Percentiles rank a stretch among this genome's conserved stretches.
phyloP scores from a whole-genome alignment of 176 grass and related monocot genomes.

The Tillandsia leiboldiana region DNA sequence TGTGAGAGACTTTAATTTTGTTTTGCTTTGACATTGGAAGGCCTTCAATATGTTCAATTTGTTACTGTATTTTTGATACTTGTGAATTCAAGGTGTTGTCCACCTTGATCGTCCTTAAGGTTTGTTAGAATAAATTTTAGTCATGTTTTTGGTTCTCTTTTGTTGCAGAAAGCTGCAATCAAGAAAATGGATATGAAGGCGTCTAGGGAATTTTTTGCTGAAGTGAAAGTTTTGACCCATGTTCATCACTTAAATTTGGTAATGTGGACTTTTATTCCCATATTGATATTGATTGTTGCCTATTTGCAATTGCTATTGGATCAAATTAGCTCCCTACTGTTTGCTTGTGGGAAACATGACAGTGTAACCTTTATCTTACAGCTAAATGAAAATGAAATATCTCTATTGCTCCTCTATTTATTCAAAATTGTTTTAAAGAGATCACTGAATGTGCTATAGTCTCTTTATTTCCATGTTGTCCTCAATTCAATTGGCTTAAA shows the following conservation, averaged over 20 bases:
- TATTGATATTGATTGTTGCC: neutral
- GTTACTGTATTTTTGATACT: neutral
- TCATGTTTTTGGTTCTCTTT: neutral
- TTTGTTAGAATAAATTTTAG: neutral
- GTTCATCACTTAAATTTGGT: conserved; percentile 32
- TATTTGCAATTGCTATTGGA: neutral
- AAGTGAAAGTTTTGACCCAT: conserved; percentile 21
- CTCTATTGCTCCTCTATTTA: too few species aligned
- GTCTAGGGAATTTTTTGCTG: conserved; percentile 21
- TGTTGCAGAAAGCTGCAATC: conserved; percentile 20
- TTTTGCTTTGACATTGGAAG: neutral
- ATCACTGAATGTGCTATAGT: conserved; percentile 1
- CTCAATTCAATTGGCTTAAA: neutral
- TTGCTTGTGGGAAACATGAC: too few species aligned
- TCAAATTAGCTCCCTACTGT: too few species aligned
- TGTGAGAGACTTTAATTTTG: neutral
- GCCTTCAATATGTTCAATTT: neutral
- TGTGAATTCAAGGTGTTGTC: neutral
- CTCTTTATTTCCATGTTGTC: neutral
- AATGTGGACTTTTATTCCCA: neutral
- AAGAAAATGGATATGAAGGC: conserved; percentile 23
- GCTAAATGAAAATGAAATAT: too few species aligned
- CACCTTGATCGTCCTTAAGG: neutral
- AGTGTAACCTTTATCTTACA: too few species aligned
- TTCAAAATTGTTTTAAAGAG: neutral